Conservation (phyloP, 2,329 filamentous ascomycete species). For the Madurella fahalii region DNA sequence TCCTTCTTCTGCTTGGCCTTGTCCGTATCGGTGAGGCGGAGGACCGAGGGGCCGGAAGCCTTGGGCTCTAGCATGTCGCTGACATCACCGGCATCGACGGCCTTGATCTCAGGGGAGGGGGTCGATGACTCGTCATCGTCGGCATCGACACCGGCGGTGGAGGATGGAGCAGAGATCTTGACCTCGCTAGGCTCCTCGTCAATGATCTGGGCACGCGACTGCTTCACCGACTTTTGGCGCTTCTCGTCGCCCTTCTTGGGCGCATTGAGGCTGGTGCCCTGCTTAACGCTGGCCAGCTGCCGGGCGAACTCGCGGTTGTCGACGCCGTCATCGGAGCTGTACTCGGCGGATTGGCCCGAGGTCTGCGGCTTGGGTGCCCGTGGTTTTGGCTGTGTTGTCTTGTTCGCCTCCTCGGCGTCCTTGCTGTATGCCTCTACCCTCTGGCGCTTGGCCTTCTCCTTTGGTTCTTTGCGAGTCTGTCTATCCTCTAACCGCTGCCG, state of each 20-base stretch:
- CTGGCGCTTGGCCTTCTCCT: slow-evolving; percentile 39
- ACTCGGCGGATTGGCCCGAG: slow-evolving; percentile 32
- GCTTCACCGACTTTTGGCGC: slow-evolving; percentile 66
- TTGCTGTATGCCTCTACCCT: slow-evolving; percentile 27
- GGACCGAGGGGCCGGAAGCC: slow-evolving; percentile 63
- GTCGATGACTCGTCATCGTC: slow-evolving; percentile 75
- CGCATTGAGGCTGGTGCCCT: slow-evolving; percentile 59
- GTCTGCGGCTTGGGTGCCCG: slow-evolving; percentile 28
- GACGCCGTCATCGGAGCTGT: slow-evolving; percentile 55
- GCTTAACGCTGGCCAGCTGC: slow-evolving; percentile 66
- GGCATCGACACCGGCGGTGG: slow-evolving; percentile 68
- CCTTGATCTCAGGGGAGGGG: slow-evolving; percentile 58
- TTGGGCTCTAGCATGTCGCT: slow-evolving; percentile 83
- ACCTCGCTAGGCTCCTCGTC: slow-evolving; percentile 40
- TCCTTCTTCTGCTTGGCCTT: slow-evolving; percentile 50
- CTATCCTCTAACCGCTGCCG: slow-evolving; percentile 31
- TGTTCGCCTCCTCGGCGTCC: slow-evolving; percentile 33
- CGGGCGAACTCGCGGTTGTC: slow-evolving; percentile 74
- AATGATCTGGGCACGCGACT: slow-evolving; percentile 56
- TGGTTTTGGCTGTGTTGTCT: slow-evolving; percentile 36
- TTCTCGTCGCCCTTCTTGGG: slow-evolving; percentile 55
- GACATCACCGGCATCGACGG: slow-evolving; percentile 64
- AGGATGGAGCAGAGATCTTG: slow-evolving; percentile 59
- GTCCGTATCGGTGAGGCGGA: slow-evolving; percentile 69
- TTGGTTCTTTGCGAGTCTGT: slow-evolving; percentile 34